phyloP scores from a whole-genome alignment of 2,329 filamentous ascomycete species.

The Venturia asperata region DNA sequence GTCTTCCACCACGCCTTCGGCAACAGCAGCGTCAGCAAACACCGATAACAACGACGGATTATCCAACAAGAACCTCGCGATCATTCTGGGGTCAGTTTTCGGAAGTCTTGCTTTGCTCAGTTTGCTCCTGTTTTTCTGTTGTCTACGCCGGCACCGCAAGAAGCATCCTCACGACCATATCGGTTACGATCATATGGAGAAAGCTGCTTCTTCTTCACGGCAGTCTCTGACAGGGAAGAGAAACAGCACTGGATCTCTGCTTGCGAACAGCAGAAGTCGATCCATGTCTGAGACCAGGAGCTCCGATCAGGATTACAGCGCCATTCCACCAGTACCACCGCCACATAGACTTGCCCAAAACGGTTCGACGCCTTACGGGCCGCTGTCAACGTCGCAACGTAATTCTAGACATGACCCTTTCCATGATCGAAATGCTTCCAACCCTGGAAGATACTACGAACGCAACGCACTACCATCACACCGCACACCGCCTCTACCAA shows the following conservation, averaged over 20 bases:
- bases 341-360: neutral
- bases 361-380: neutral
- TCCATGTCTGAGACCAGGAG: neutral
- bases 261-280: neutral
- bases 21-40: neutral
- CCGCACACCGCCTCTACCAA: slow-evolving; percentile 1
- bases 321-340: neutral
- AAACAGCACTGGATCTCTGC: neutral
- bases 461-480: neutral
- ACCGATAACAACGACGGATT: neutral
- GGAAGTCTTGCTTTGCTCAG: slow-evolving; percentile 6
- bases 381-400: neutral
- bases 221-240: neutral
- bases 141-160: neutral
- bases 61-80: neutral
- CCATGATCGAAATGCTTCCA: neutral
- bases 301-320: neutral
- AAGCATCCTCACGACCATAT: slow-evolving; percentile 4
- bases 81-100: neutral
- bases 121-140: neutral
- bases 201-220: neutral
- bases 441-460: slow-evolving; percentile 1
- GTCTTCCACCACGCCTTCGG: neutral
- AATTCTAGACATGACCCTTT: slow-evolving; percentile 4
- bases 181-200: neutral